Evolutionary conservation across 768 basidiomycete species (phyloP), one percentile per base, ranked within the genome.

Genomic region (Hericium rajendrae): DNA sequence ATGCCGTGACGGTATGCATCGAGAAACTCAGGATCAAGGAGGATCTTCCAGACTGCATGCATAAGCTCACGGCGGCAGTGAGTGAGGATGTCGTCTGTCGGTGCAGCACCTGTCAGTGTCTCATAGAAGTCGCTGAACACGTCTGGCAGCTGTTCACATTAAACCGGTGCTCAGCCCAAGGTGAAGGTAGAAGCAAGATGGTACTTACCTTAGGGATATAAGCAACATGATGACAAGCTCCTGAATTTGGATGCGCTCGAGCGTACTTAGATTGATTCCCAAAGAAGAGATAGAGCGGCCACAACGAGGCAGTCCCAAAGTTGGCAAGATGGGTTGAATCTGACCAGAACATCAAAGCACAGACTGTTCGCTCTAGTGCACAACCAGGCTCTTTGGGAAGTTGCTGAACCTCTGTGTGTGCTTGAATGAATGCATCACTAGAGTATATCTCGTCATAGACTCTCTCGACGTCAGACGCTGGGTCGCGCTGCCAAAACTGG

Each of bases 51-150:
- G 5, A 66, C 52, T 2, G 58, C 65, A 13, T 72, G 71, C 55
- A 73, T 64, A 5, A 73, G 65, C 41, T 72, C 68, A 0, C 67
- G 66, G 9, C 62, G 52, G 48, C 70, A 69, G 54, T 74, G 71
- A 1, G 67, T 64, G 6, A 73, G 38, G 0, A 71, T 56, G 3
- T 62, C 62, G 0, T 38, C 38, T 2, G 65, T 56, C 1, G 69
- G 56, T 0, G 51, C n/a, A 2, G 48, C 51, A 0, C 41, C 64
- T 43, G 59, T 66, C 53, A 43, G 57, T 40, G 38, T 49, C 43
- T 12, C 60, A 59, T 55, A 66, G 51, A 62, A 58, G 52, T 71
- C n/a, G n/a, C n/a, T n/a, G n/a, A n/a, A n/a, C n/a, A n/a, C n/a
- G n/a, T n/a, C n/a, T n/a, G n/a, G n/a, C n/a, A n/a, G n/a, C n/a